Conservation (phyloP, 1,139 yeast species). For the Meyerozyma athensensis region DNA sequence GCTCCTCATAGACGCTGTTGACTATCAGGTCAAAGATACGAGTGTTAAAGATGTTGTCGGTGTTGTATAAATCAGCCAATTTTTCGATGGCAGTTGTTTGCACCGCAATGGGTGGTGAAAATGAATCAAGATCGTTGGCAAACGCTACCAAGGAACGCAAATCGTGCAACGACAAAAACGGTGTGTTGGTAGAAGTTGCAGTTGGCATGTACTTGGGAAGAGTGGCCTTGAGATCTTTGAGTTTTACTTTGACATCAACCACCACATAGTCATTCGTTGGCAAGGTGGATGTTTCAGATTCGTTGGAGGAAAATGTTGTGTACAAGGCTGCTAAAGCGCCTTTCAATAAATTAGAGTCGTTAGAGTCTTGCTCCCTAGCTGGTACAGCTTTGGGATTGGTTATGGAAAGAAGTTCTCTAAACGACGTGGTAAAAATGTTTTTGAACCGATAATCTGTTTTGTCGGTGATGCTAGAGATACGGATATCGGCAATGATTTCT, state of each 20-base stretch:
- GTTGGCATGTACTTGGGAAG: slow-evolving; percentile 50
- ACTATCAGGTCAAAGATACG: slow-evolving; percentile 50
- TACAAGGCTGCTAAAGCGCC: slow-evolving; percentile 43
- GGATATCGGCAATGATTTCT: slow-evolving; percentile 65
- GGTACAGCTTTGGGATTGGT: slow-evolving; percentile 12
- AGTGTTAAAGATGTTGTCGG: slow-evolving; percentile 45
- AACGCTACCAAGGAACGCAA: slow-evolving; percentile 57
- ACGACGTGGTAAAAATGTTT: slow-evolving; percentile 22
- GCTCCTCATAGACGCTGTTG: slow-evolving; percentile 55
- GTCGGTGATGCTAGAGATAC: slow-evolving; percentile 46
- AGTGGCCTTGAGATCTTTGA: slow-evolving; percentile 56
- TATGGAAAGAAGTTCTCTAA: slow-evolving; percentile 23
- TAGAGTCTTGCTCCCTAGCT: slow-evolving; percentile 9
- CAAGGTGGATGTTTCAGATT: slow-evolving; percentile 9
- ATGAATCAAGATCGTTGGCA: slow-evolving; percentile 40
- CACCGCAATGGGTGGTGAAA: slow-evolving; percentile 33
- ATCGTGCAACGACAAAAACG: slow-evolving; percentile 56
- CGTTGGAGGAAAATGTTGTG: slow-evolving; percentile 30
- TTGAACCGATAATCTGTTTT: slow-evolving; percentile 22
- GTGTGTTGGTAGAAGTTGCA: slow-evolving; percentile 46
- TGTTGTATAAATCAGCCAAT: slow-evolving; percentile 46
- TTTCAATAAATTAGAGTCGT: slow-evolving; percentile 29
- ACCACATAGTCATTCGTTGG: slow-evolving; percentile 48
- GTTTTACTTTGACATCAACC: slow-evolving; percentile 59
- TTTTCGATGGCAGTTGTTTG: slow-evolving; percentile 60